phyloP scores from a whole-genome alignment of 2,329 filamentous ascomycete genomes.

The Botrytis elliptica region DNA sequence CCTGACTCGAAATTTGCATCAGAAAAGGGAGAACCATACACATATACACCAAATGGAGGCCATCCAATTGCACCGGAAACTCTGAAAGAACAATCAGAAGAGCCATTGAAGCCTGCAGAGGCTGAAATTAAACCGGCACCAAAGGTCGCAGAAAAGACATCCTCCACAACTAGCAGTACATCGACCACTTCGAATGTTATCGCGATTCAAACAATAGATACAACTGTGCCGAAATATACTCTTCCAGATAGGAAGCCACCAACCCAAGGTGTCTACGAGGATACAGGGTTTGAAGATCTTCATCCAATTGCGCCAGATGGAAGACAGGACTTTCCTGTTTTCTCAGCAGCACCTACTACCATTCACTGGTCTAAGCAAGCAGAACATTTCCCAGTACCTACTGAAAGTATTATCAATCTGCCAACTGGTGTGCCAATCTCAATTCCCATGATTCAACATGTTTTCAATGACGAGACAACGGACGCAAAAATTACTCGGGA shows the following conservation, averaged over 20 bases:
- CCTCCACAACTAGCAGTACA: not conserved
- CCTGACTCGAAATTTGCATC: slow-evolving; percentile 16
- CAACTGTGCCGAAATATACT: slow-evolving; percentile 29
- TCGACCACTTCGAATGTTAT: slow-evolving; percentile 1
- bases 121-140: not conserved
- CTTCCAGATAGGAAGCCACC: slow-evolving; percentile 35
- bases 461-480: slow-evolving; percentile 65
- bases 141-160: not conserved
- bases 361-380: slow-evolving; percentile 72
- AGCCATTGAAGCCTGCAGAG: slow-evolving; percentile 7
- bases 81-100: slow-evolving; percentile 5
- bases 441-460: slow-evolving; percentile 75
- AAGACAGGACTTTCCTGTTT: slow-evolving; percentile 31
- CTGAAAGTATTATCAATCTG: slow-evolving; percentile 69
- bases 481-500: slow-evolving; percentile 60
- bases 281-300: slow-evolving; percentile 25
- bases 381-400: slow-evolving; percentile 75
- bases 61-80: not conserved
- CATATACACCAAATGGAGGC: not conserved
- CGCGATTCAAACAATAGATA: slow-evolving; percentile 14
- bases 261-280: slow-evolving; percentile 24
- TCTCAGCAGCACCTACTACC: slow-evolving; percentile 27
- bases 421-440: slow-evolving; percentile 68
- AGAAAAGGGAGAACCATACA: not conserved
- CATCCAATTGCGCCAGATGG: slow-evolving; percentile 36